Evolutionary conservation across 805 yeast species (phyloP).

Genomic region (Pachysolen tannophilus): DNA sequence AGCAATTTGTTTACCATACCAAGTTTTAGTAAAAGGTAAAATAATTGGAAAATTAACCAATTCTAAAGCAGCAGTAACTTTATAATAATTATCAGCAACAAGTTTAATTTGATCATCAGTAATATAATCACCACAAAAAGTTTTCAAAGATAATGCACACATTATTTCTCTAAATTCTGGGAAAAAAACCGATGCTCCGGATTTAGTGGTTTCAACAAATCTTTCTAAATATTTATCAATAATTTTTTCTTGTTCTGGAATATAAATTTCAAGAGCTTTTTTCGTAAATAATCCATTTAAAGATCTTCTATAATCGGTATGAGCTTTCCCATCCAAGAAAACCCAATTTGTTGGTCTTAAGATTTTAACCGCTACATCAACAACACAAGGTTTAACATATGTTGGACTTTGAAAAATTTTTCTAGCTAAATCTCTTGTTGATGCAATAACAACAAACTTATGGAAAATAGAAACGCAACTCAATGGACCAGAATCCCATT

Average conservation of each 20-base stretch:
- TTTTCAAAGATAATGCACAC: conserved; percentile 88
- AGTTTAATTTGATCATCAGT: conserved; percentile 83
- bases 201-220: conserved; percentile 49
- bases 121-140: conserved; percentile 94
- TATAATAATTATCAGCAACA: conserved; percentile 87
- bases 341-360: conserved; percentile 97
- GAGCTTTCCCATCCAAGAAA: conserved; percentile 92
- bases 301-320: conserved; percentile 85
- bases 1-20: conserved; percentile 94
- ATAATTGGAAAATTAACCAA: conserved; percentile 97
- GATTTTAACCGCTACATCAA: conserved; percentile 92
- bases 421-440: conserved; percentile 80
- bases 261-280: conserved; percentile 72
- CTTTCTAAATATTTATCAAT: conserved; percentile 75
- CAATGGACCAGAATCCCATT: conserved; percentile 92
- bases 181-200: conserved; percentile 71
- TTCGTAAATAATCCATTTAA: conserved; percentile 85
- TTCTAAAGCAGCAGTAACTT: conserved; percentile 93
- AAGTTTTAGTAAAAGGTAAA: conserved; percentile 91
- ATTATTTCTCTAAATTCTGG: conserved; percentile 91
- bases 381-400: conserved; percentile 95
- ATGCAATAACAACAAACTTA: conserved; percentile 93
- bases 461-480: conserved; percentile 97
- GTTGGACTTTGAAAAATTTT: conserved; percentile 78
- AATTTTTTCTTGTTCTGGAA: conserved; percentile 77